phyloP scores from a whole-genome alignment of 140 eudicot species.

The Cichorium intybus region DNA sequence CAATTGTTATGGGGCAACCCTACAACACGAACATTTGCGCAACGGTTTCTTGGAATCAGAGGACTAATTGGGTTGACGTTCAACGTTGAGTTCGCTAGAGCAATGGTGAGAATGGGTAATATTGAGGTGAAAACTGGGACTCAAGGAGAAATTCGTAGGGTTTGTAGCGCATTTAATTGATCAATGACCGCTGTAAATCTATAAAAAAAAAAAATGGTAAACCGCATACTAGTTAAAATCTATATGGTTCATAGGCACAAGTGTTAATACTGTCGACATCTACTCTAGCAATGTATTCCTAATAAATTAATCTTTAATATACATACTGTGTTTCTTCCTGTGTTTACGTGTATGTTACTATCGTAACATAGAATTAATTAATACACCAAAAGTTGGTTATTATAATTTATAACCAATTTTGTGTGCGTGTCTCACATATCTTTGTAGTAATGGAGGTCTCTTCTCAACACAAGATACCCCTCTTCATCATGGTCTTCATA shows the following conservation, averaged over 20 bases:
- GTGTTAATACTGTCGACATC: background rate
- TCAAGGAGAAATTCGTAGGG: slow-evolving; percentile 53
- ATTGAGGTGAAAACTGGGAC: slow-evolving; percentile 53
- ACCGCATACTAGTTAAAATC: too few relatives aligned
- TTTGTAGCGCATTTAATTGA: slow-evolving; percentile 46
- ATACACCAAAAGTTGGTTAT: too few relatives aligned
- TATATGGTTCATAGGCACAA: too few relatives aligned
- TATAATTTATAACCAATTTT: too few relatives aligned
- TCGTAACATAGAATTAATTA: too few relatives aligned
- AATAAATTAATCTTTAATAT: too few relatives aligned
- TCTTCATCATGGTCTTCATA: too few relatives aligned
- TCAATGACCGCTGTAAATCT: slow-evolving; percentile 3
- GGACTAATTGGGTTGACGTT: slow-evolving; percentile 46
- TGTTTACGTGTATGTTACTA: background rate
- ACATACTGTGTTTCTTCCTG: background rate
- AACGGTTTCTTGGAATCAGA: slow-evolving; percentile 46
- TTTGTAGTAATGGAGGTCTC: too few relatives aligned
- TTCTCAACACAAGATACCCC: too few relatives aligned
- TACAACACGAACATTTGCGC: slow-evolving; percentile 37
- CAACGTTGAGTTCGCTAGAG: slow-evolving; percentile 44
- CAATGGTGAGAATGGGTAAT: slow-evolving; percentile 68
- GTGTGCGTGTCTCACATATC: too few relatives aligned
- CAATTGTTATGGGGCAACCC: slow-evolving; percentile 44
- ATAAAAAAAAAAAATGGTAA: too few relatives aligned
- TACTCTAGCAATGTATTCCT: background rate